Conservation (phyloP, 75 land plant genomes). For the Cunninghamia lanceolata region DNA sequence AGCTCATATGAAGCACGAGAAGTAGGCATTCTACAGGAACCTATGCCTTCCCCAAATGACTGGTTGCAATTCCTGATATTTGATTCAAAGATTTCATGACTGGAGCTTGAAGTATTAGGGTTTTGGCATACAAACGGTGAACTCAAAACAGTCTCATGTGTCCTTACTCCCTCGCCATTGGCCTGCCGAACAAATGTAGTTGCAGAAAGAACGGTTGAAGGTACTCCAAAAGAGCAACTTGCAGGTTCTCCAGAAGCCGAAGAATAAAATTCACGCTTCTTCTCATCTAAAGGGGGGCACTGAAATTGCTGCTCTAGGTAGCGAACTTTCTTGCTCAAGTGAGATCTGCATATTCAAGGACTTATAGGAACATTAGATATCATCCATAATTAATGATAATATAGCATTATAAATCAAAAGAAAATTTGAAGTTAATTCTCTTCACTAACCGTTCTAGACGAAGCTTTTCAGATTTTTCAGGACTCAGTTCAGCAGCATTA, state of each 20-base stretch:
- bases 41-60: background rate
- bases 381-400: background rate
- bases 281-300: constrained; percentile 25
- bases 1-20: background rate
- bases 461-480: constrained; percentile 56
- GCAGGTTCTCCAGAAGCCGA: constrained; percentile 38
- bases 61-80: background rate
- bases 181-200: background rate
- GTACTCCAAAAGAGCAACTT: constrained; percentile 16
- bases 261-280: constrained; percentile 42
- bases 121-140: constrained; percentile 1
- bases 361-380: background rate
- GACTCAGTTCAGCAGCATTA: constrained; percentile 61
- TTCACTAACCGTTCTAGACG: constrained; percentile 66
- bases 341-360: constrained; percentile 27
- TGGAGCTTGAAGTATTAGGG: background rate
- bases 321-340: constrained; percentile 73
- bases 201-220: constrained; percentile 15
- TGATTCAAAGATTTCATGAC: background rate
- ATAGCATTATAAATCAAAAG: background rate
- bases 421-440: background rate
- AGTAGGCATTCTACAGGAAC: background rate
- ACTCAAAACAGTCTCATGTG: background rate
- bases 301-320: constrained; percentile 54
- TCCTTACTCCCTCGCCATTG: background rate